Base-by-base conservation (phyloP, 768 basidiomycete species). In the Terana coerulea region DNA sequence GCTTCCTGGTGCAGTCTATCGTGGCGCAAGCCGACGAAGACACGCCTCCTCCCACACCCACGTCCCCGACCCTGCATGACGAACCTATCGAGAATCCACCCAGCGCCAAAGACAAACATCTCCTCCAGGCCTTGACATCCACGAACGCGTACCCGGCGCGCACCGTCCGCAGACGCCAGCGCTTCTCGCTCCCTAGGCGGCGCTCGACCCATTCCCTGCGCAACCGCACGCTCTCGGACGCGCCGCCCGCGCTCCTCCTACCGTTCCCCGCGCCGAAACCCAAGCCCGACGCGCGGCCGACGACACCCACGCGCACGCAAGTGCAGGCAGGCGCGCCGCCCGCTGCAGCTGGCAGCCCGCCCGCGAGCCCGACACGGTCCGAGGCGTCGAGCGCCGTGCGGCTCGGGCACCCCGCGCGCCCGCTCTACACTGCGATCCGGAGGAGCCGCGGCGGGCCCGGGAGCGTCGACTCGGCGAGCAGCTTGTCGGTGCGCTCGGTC, bases 341-440 rank as follows among this genome's bases (percentile, higher is more conserved):
- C 3, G 12, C 37, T 17, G 14, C 15, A 11, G 11, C 37, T 15
- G 37, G 17, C 10, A 39, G 15, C 11, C 37, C 37, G 5, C 37
- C 37, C 10, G 37, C 37, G 3, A 39, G 37, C 37, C 37, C 37
- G 5, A 39, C 37, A 3, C 11, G 17, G 37, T 39, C 37, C 17
- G 37, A n/a, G n/a, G n/a, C n/a, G n/a, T n/a, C n/a, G n/a, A n/a
- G n/a, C 14, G 11, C 17, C 17, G 10, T 19, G n/a, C 60, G 59
- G 14, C 59, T 61, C 9, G 59, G 59, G 5, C 57, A 57, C 26
- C 60, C 61, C 0, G 44, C 54, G n/a, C 57, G 64, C 1, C 64
- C 64, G 11, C 56, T 65, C 2, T 65, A 65, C 54, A 62, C 57
- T 28, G 61, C 64, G 22, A 65, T 65, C 31, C 58, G 64, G 14